Evolutionary conservation across 2,329 filamentous ascomycete genomes (phyloP), one percentile per base, ranked within the genome.

Genomic region (Verticillium zaregamsianum): DNA sequence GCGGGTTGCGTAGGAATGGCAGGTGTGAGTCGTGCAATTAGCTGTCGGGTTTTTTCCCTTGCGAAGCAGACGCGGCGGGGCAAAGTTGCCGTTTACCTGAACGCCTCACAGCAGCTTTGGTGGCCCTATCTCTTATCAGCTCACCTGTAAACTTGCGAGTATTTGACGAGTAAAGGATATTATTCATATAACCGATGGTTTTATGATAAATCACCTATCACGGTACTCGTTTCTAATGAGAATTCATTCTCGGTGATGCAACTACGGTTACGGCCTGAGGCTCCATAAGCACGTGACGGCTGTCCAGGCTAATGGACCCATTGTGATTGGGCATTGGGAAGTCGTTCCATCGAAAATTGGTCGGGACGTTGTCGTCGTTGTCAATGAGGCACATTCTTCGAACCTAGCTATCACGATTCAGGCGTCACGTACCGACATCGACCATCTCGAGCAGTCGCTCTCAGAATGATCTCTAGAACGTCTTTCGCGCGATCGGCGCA

Each of bases 401-500:
- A 59, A 61, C 61, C 64, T 59, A 54, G 31, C 31, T 37, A 54
- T 45, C 58, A 66, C 61, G 63, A 66, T 63, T 62, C 59, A 65
- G 64, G 62, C 64, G 45, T 61, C 61, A 65, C 61, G 64, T 63
- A 59, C 57, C 58, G 59, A 61, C 64, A 63, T 75, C 74, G 80
- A 78, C 80, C 80, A 84, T 83, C 79, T 79, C 79, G 79, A 79
- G 79, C 79, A 81, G 80, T 80, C 79, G 77, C 74, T 77, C 79
- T 76, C 81, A 86, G 80, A 73, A 87, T 87, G 84, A 81, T 86
- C 76, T 85, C 83, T 77, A 82, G 83, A 83, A 82, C 83, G 74
- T 80, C 82, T 77, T 78, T 86, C 74, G 79, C 82, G 73, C 80
- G 81, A 79, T 80, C 79, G 76, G 80, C 82, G 76, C 82, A 84